Base-by-base conservation (phyloP, 352 stramenopile species). In the Phytopythium chamaehyphon region DNA sequence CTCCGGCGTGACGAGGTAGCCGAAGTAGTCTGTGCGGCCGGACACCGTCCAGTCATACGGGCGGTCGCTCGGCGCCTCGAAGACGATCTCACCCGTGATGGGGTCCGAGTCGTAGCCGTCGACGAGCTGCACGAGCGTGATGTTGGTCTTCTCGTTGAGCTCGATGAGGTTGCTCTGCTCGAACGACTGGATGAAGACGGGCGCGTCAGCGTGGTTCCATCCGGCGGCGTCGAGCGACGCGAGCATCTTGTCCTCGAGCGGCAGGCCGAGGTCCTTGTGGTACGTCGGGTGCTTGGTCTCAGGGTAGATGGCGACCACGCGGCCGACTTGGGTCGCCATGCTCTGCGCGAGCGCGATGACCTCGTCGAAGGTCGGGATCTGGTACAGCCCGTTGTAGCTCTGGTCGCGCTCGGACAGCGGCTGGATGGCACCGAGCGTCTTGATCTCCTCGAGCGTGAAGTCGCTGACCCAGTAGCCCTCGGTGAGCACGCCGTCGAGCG, bases 381-480 rank as follows among this genome's bases (percentile, higher is more conserved):
- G 50, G 61, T 93, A 97, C 26, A 94, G 63, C 21, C 72, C 74
- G 64, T 97, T 84, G 62, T 76, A 95, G 51, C 66, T 79, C 43
- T 85, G 86, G 57, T 88, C 79, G 42, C 92, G 73, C 33, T 95
- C 69, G 15, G 71, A 40, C 21, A 96, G 56, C 37, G 83, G 76
- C 57, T 98, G 90, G 26, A 83, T 76, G 40, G 90, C 73, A 8
- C 73, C 56, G 36, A 98, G 68, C 40, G 80, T 78, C 70, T 96
- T 88, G 58, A 98, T 79, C 73, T 98, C 90, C 8, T 71, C 72
- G 21, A 93, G 77, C 35, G 86, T 95, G 79, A 98, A 98, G 61
- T 97, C 87, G 54, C 81, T 90, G 43, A 90, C 82, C 55, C 90
- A 97, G 62, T 90, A 98, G 12, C 86, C 81, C 18, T 64, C 61